Conservation (phyloP, 2,329 filamentous ascomycete genomes). For the Amauroascus verrucosus region DNA sequence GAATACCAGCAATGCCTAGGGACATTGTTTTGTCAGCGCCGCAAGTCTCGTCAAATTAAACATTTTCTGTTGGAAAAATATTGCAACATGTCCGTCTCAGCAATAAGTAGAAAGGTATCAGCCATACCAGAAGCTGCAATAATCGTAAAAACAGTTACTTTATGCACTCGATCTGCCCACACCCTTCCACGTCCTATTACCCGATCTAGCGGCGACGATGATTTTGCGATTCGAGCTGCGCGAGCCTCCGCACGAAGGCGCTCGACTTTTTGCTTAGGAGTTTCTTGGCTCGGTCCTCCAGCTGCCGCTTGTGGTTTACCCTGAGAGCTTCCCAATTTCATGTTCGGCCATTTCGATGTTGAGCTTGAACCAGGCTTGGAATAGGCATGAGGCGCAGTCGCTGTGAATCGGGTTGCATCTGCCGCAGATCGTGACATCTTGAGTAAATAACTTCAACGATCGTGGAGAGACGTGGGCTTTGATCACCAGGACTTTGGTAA, state of each 20-base stretch:
- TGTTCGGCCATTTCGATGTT: constrained; percentile 14
- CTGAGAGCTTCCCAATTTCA: constrained; percentile 16
- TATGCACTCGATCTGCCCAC: constrained; percentile 53
- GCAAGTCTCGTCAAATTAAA: background rate
- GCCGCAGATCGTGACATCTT: constrained; percentile 39
- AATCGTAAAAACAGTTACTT: constrained; percentile 48
- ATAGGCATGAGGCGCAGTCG: constrained; percentile 41
- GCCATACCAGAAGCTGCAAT: constrained; percentile 50
- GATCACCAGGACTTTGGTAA: background rate
- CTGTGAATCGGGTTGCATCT: constrained; percentile 43
- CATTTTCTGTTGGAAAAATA: too few relatives aligned
- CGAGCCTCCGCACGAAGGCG: constrained; percentile 58
- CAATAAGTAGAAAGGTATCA: constrained; percentile 1
- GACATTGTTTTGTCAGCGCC: background rate
- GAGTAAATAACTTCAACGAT: background rate
- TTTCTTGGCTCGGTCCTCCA: constrained; percentile 38
- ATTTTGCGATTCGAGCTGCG: constrained; percentile 52
- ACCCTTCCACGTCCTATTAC: constrained; percentile 44
- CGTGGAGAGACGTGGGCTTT: background rate
- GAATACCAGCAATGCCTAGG: constrained; percentile 48
- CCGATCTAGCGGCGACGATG: constrained; percentile 47
- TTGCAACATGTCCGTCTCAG: background rate
- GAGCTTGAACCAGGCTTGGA: constrained; percentile 24
- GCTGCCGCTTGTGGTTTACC: constrained; percentile 10
- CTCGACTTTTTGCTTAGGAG: constrained; percentile 58